Evolutionary conservation across 345 rosid genomes (phyloP).

Genomic region (Euclidium syriacum): DNA sequence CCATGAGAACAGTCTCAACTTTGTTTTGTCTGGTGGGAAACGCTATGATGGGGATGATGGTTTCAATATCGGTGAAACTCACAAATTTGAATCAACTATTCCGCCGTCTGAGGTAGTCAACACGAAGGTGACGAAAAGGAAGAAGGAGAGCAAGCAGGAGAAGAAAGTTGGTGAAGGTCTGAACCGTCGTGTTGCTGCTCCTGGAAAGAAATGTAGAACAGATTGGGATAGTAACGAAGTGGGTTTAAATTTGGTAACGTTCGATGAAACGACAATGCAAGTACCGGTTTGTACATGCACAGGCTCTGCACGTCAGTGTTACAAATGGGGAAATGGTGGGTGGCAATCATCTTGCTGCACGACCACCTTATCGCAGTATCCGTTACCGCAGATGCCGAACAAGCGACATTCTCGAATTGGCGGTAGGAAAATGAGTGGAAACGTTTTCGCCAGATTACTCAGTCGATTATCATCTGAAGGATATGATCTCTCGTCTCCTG

Average conservation of each 20-base stretch:
- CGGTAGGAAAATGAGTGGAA: conserved; percentile 94
- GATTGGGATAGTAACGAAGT: conserved; percentile 66
- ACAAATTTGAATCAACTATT: conserved; percentile 39
- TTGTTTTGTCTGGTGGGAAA: conserved; percentile 42
- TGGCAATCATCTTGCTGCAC: conserved; percentile 99
- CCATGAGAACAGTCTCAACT: conserved; percentile 53
- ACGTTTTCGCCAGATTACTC: conserved; percentile 69
- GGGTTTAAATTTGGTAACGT: conserved; percentile 57
- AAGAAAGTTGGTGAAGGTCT: conserved; percentile 62
- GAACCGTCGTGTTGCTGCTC: conserved; percentile 43
- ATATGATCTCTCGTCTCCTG: conserved; percentile 52
- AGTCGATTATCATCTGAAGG: conserved; percentile 74
- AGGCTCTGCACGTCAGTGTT: conserved; percentile 66
- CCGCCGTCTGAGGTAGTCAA: conserved; percentile 40
- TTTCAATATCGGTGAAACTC: conserved; percentile 33
- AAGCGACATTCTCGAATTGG: conserved; percentile 85
- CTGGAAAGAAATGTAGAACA: conserved; percentile 54
- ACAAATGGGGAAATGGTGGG: conserved; percentile 97
- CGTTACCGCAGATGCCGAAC: conserved; percentile 87
- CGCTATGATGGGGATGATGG: conserved; percentile 43
- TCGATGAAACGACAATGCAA: conserved; percentile 72
- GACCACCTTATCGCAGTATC: conserved; percentile 69
- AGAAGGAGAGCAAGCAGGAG: conserved; percentile 52
- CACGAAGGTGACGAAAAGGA: conserved; percentile 41
- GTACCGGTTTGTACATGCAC: conserved; percentile 87